Percentiles rank a stretch among this genome's conserved stretches.
Evolutionary conservation across 352 stramenopile species (phyloP).

Genomic region (Phytophthora rubi): DNA sequence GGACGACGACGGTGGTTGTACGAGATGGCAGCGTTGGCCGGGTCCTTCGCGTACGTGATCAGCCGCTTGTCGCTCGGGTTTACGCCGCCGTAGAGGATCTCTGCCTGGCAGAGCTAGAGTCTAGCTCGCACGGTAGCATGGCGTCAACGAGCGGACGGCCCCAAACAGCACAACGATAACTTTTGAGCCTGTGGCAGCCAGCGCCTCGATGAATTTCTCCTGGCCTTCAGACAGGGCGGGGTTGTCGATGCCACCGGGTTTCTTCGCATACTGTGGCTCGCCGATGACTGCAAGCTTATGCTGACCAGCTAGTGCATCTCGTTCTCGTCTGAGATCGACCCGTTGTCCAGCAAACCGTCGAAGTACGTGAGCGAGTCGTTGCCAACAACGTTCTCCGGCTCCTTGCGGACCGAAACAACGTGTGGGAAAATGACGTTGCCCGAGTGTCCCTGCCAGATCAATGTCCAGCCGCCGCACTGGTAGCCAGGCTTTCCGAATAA

Average conservation of each 20-base stretch:
- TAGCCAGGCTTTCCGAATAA: too few relatives aligned
- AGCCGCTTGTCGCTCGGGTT: constrained; percentile 83
- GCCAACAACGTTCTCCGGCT: constrained; percentile 27
- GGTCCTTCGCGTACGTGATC: constrained; percentile 80
- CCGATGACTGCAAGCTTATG: constrained; percentile 76
- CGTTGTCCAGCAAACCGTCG: constrained; percentile 52
- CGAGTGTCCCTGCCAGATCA: constrained; percentile 80
- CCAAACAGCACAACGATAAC: constrained; percentile 78
- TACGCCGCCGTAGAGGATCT: constrained; percentile 77
- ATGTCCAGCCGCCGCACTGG: constrained; percentile 46
- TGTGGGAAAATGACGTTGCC: constrained; percentile 57
- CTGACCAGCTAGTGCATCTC: constrained; percentile 46
- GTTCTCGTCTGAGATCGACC: constrained; percentile 45
- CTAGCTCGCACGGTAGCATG: constrained; percentile 73
- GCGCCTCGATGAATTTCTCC: constrained; percentile 66
- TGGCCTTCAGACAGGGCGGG: constrained; percentile 61
- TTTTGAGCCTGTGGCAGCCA: constrained; percentile 66
- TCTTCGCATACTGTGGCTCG: constrained; percentile 79
- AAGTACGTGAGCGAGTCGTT: constrained; percentile 50
- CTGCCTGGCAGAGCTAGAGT: constrained; percentile 55
- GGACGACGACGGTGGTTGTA: constrained; percentile 61
- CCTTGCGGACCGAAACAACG: constrained; percentile 50
- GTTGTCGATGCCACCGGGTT: constrained; percentile 81
- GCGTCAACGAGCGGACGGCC: constrained; percentile 83
- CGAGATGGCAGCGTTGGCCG: constrained; percentile 58